Evolutionary conservation across 768 basidiomycete genomes (phyloP).

Genomic region (Tricholoma saponaceum): DNA sequence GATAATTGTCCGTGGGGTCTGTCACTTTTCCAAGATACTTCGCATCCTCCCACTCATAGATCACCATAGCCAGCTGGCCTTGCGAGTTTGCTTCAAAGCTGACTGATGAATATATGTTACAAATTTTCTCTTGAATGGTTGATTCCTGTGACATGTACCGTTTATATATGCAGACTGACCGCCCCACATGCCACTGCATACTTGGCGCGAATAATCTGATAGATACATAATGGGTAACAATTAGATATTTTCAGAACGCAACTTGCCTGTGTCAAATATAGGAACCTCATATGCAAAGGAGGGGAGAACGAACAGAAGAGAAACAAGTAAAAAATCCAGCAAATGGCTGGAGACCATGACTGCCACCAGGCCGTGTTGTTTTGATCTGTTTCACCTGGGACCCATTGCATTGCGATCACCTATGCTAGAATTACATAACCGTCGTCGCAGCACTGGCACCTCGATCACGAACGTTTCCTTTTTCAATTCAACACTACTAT

Average conservation of each 20-base stretch:
- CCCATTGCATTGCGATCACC: slow-evolving; percentile 12
- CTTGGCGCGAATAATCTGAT: slow-evolving; percentile 77
- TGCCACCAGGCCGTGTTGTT: slow-evolving; percentile 19
- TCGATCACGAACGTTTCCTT: slow-evolving; percentile 3
- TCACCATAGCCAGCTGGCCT: slow-evolving; percentile 89
- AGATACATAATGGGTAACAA: slow-evolving; percentile 6
- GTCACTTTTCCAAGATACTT: slow-evolving; percentile 75
- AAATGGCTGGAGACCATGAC: slow-evolving; percentile 18
- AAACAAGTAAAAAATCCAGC: slow-evolving; percentile 19
- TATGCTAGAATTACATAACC: slow-evolving; percentile 11
- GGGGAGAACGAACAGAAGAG: slow-evolving; percentile 29
- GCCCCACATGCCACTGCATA: slow-evolving; percentile 96
- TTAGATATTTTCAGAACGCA: slow-evolving; percentile 5
- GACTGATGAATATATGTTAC: slow-evolving; percentile 36
- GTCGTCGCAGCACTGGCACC: not conserved
- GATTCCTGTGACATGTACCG: slow-evolving; percentile 43
- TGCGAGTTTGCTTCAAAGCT: slow-evolving; percentile 74
- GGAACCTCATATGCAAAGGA: slow-evolving; percentile 56
- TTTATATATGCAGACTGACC: slow-evolving; percentile 77
- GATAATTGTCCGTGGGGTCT: slow-evolving; percentile 43
- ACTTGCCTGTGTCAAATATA: slow-evolving; percentile 57
- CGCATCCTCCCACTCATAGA: slow-evolving; percentile 94
- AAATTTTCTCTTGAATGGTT: not conserved
- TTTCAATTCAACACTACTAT: slow-evolving; percentile 34
- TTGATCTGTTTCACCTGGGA: slow-evolving; percentile 33